Base-by-base conservation (phyloP, 805 yeast species). In the Candida ulmi region DNA sequence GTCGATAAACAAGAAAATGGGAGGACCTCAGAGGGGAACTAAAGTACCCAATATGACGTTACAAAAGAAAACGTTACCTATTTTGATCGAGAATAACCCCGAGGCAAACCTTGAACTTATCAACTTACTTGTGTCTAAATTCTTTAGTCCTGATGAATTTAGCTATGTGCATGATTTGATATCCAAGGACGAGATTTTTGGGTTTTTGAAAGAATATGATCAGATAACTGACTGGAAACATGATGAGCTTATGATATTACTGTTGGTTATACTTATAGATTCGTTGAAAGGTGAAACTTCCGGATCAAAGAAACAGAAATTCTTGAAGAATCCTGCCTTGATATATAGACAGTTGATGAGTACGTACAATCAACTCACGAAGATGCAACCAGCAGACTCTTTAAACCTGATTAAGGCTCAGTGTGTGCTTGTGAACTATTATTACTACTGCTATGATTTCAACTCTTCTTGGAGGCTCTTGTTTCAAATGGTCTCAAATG, bases 381-480 rank as follows among this genome's bases (percentile, higher is more conserved):
- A 48, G 24, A 5, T 33, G 0, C 56, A 54, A 33, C 31, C 42
- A 13, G 30, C 38, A 0, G 56, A 54, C 17, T 40, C 47, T 2
- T 1, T 45, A 1, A 35, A 30, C 17, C 36, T 46, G 13, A 30
- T 54, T 17, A 50, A 50, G 18, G 40, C 56, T 0, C 58, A 54
- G 21, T 17, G 51, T 1, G 11, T 51, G 4, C 18, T 54, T 19
- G 15, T 42, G 2, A 49, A 48, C 29, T 52, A 48, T 30, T 50
- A 44, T 35, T 48, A 50, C 27, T 50, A 43, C 36, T 32, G 30
- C 5, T 43, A 11, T 28, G 49, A 48, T 21, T 38, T 43, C 33
- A 46, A 41, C 25, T 47, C 45, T 26, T 36, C 54, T 4, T 54
- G 55, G 55, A 54, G 48, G 37, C 25, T 50, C 33, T 25, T 54